phyloP scores from a whole-genome alignment of 495 filamentous ascomycete genomes.

The Penicillium chermesinum region DNA sequence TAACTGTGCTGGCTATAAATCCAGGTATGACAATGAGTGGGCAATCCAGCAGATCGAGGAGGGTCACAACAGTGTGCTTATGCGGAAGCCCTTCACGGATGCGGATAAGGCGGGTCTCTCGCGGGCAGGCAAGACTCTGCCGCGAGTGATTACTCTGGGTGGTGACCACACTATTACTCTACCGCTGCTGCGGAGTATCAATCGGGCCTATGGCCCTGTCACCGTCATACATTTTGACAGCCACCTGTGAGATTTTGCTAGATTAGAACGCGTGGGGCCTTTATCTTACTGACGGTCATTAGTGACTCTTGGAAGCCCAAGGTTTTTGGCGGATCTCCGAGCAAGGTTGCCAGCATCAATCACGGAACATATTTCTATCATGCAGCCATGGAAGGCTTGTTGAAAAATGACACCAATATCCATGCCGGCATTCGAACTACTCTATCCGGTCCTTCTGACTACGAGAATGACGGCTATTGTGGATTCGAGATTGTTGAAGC shows the following conservation, averaged over 20 bases:
- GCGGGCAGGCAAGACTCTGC: conserved; percentile 52
- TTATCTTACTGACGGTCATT: not conserved
- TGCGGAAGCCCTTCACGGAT: conserved; percentile 45
- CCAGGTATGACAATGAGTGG: conserved; percentile 62
- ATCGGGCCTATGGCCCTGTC: conserved; percentile 60
- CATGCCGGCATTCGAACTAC: conserved; percentile 83
- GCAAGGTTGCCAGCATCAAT: conserved; percentile 63
- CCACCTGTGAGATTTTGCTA: conserved; percentile 60
- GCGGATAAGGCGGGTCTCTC: conserved; percentile 46
- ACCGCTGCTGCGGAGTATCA: conserved; percentile 59
- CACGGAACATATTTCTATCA: conserved; percentile 83
- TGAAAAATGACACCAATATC: conserved; percentile 77
- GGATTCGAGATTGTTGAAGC: conserved; percentile 81
- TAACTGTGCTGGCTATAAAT: too few species aligned
- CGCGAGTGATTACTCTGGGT: conserved; percentile 63
- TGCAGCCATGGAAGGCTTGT: conserved; percentile 62
- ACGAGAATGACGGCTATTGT: conserved; percentile 77
- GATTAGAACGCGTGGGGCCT: too few species aligned
- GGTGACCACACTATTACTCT: conserved; percentile 63
- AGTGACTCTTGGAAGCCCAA: conserved; percentile 63
- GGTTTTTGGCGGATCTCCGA: conserved; percentile 65
- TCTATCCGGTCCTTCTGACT: conserved; percentile 63
- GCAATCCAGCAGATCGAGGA: conserved; percentile 71
- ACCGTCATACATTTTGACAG: conserved; percentile 70
- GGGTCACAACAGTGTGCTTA: conserved; percentile 51